A percentile compares a stretch with the other conserved stretches of the same genome.
phyloP scores from a whole-genome alignment of 2,329 filamentous ascomycete genomes.

The Fusarium nodosum region DNA sequence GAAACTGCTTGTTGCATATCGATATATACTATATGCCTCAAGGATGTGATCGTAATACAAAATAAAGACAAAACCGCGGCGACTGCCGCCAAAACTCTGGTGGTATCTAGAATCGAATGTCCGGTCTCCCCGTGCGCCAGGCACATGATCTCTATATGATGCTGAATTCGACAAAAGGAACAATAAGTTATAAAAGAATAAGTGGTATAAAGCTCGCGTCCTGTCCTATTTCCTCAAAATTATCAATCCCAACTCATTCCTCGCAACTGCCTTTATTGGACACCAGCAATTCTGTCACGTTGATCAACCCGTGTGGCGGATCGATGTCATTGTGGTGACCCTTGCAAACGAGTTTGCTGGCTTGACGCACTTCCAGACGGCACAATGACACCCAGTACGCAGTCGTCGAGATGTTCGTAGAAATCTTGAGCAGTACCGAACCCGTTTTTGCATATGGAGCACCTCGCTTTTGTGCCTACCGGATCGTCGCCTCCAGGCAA shows the following conservation, averaged over 20 bases:
- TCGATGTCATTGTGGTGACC: slow-evolving; percentile 18
- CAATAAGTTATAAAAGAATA: slow-evolving; percentile 14
- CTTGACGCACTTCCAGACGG: slow-evolving; percentile 50
- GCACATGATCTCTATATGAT: slow-evolving; percentile 38
- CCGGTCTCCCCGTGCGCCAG: slow-evolving; percentile 32
- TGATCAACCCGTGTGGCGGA: background rate
- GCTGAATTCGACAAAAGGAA: slow-evolving; percentile 23
- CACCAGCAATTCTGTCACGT: slow-evolving; percentile 1
- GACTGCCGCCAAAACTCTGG: slow-evolving; percentile 33
- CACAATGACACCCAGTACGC: slow-evolving; percentile 71
- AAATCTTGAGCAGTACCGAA: slow-evolving; percentile 94
- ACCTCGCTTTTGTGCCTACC: slow-evolving; percentile 76
- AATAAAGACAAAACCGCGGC: slow-evolving; percentile 23
- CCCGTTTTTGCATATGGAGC: slow-evolving; percentile 85
- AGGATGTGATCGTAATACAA: slow-evolving; percentile 31
- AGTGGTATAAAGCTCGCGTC: slow-evolving; percentile 9
- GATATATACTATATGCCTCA: slow-evolving; percentile 13
- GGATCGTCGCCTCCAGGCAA: slow-evolving; percentile 38
- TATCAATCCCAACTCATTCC: slow-evolving; percentile 26
- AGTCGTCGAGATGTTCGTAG: slow-evolving; percentile 91
- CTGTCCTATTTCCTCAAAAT: slow-evolving; percentile 22
- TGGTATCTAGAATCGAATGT: slow-evolving; percentile 45
- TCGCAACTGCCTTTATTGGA: slow-evolving; percentile 13
- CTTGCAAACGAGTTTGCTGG: slow-evolving; percentile 31
- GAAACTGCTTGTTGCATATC: slow-evolving; percentile 3